A percentile compares a stretch with the other conserved stretches of the same genome.
Conservation (phyloP, 495 filamentous ascomycete species). For the Ascodesmis nigricans region DNA sequence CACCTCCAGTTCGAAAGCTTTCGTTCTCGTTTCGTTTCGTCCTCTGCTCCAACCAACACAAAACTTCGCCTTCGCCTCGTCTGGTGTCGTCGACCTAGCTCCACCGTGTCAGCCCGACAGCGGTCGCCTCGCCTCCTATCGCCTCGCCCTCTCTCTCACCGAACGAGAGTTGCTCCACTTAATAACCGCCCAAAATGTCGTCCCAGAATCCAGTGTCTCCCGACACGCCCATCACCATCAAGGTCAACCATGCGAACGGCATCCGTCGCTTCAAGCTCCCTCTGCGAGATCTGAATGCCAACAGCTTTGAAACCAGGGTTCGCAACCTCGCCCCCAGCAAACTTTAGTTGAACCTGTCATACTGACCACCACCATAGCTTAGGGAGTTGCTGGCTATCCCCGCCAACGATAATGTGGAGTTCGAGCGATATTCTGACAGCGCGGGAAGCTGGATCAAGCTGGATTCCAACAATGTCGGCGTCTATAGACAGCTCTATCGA, state of each 20-base stretch:
- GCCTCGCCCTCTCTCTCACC: slow-evolving; percentile 1
- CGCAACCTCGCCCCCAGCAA: slow-evolving; percentile 22
- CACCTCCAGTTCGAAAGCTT: not conserved
- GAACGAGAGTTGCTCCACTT: slow-evolving; percentile 1
- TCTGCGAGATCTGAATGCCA: slow-evolving; percentile 58
- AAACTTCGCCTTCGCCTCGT: not conserved
- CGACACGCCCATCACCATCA: slow-evolving; percentile 66
- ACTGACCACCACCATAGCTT: slow-evolving; percentile 35
- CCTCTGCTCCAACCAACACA: not conserved
- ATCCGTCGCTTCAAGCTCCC: slow-evolving; percentile 77
- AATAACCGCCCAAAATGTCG: slow-evolving; percentile 25
- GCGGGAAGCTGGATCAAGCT: slow-evolving; percentile 58
- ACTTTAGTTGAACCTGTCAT: not conserved
- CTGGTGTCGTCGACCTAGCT: too few species aligned
- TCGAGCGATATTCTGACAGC: slow-evolving; percentile 95
- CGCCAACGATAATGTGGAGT: slow-evolving; percentile 40
- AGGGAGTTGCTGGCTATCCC: slow-evolving; percentile 49
- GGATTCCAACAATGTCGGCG: slow-evolving; percentile 49
- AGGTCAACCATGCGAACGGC: slow-evolving; percentile 49
- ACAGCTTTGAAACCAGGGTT: slow-evolving; percentile 67
- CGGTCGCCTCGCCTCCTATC: not conserved
- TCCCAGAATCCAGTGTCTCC: slow-evolving; percentile 32
- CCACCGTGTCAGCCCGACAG: not conserved
- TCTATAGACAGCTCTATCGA: slow-evolving; percentile 92
- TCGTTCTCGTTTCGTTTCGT: too few species aligned